These are phyloP conservation scores for Pistacia atlantica DNA, from an alignment of 345 rosid species.

Conservation along the genomic window DNA sequence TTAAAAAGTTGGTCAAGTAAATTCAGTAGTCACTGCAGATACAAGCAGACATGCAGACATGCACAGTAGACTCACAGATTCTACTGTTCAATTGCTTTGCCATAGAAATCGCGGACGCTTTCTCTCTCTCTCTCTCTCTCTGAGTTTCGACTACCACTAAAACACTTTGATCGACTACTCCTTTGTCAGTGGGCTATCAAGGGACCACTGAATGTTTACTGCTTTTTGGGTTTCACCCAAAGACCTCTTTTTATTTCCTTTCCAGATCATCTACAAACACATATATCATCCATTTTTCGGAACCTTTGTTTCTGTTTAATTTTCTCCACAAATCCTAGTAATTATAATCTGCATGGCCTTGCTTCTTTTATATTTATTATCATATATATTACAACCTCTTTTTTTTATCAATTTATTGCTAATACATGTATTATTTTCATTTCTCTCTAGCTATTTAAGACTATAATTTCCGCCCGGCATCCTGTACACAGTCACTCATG, in stretches of 20 bases:
- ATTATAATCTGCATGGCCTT: background rate
- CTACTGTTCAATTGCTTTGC: conserved; percentile 36
- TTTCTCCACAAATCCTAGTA: background rate
- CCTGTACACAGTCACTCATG: no score
- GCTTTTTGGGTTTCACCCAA: conserved; percentile 57
- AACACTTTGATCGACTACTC: conserved; percentile 42
- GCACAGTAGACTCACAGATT: conserved; percentile 44
- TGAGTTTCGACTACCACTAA: conserved; percentile 42
- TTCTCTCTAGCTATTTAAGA: background rate
- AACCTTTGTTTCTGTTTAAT: background rate
- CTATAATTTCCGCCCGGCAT: no score
- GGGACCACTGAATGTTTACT: conserved; percentile 42
- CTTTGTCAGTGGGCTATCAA: conserved; percentile 29
- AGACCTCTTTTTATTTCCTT: conserved; percentile 25
- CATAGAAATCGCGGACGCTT: conserved; percentile 14
- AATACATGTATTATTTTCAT: background rate
- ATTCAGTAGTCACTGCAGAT: conserved; percentile 36
- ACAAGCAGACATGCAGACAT: conserved; percentile 36
- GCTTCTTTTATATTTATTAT: background rate
- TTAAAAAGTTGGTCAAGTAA: conserved; percentile 28
- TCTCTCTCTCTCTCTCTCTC: conserved; percentile 24
- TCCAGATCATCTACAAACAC: conserved; percentile 29
- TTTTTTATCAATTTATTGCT: background rate
- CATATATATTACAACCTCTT: background rate
- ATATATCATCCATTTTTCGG: conserved; percentile 15